phyloP scores from a whole-genome alignment of 306 rosid genomes.

The Casuarina glauca region DNA sequence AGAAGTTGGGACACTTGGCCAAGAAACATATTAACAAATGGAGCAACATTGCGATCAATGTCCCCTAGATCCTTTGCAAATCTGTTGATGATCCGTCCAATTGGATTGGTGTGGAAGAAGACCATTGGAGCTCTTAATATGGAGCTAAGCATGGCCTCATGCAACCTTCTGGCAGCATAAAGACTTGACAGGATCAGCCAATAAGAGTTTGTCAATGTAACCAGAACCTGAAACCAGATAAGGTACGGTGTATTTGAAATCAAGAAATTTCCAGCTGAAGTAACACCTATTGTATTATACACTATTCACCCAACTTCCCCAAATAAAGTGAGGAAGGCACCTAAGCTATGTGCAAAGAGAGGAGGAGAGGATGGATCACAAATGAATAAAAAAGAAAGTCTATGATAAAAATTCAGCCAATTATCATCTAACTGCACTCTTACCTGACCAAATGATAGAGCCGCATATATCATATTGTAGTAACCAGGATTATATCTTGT shows the following conservation, averaged over 20 bases:
- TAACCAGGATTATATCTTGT: slow-evolving; percentile 51
- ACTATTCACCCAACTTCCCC: neutral
- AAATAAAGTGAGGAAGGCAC: neutral
- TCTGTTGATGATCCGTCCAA: slow-evolving; percentile 85
- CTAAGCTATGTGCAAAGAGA: neutral
- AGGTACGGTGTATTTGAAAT: neutral
- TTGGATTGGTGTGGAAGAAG: slow-evolving; percentile 91
- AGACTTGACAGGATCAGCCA: slow-evolving; percentile 84
- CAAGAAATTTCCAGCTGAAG: neutral
- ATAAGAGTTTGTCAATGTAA: slow-evolving; percentile 68
- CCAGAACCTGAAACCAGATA: slow-evolving; percentile 62
- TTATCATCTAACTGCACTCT: slow-evolving; percentile 13
- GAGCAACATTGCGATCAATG: slow-evolving; percentile 87
- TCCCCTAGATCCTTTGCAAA: slow-evolving; percentile 96
- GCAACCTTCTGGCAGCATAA: slow-evolving; percentile 84
- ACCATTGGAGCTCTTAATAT: slow-evolving; percentile 92
- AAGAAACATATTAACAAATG: slow-evolving; percentile 71
- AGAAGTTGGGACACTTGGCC: slow-evolving; percentile 74
- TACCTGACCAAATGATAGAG: slow-evolving; percentile 81
- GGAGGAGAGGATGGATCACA: neutral
- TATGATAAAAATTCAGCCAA: slow-evolving; percentile 1
- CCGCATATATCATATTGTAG: slow-evolving; percentile 66
- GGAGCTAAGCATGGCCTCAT: slow-evolving; percentile 81
- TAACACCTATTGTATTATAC: neutral
- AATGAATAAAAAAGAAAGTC: slow-evolving; percentile 13